These are phyloP conservation scores for Kwoniella botswanensis DNA, from an alignment of 768 basidiomycete genomes.

Conservation along the genomic window DNA sequence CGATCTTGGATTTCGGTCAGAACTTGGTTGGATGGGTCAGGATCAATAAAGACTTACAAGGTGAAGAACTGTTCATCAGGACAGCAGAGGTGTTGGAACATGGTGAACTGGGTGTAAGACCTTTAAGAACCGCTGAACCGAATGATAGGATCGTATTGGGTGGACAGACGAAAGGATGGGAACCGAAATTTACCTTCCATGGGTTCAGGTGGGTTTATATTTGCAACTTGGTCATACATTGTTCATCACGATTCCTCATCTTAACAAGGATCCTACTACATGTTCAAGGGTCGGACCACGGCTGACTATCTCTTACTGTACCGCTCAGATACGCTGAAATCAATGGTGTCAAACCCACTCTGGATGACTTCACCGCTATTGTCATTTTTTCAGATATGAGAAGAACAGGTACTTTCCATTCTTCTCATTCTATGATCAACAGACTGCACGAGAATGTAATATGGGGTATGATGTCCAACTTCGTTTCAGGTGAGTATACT, in stretches of 20 bases:
- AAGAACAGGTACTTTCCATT: constrained; percentile 45
- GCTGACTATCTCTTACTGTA: not conserved
- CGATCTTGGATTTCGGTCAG: constrained; percentile 54
- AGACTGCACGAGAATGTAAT: constrained; percentile 44
- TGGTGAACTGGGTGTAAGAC: constrained; percentile 51
- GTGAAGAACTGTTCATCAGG: constrained; percentile 31
- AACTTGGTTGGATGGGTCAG: constrained; percentile 53
- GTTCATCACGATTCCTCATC: not conserved
- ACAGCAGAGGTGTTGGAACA: constrained; percentile 55
- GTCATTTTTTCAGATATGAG: constrained; percentile 43
- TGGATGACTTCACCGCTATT: constrained; percentile 32
- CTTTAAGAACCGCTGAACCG: constrained; percentile 42
- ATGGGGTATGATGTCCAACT: constrained; percentile 48
- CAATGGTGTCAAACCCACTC: constrained; percentile 21
- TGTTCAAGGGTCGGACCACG: too few species aligned
- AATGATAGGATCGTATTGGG: constrained; percentile 35
- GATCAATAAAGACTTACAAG: constrained; percentile 23
- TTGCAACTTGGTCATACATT: not conserved
- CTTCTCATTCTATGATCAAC: constrained; percentile 43
- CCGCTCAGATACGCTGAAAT: constrained; percentile 42
- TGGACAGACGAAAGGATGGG: constrained; percentile 37
- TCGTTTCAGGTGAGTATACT: constrained; percentile 25
- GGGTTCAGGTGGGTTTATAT: constrained; percentile 45
- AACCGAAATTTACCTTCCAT: constrained; percentile 55
- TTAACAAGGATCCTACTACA: too few species aligned